These are phyloP conservation scores for Mycotypha africana DNA, from an alignment of 371 early-diverging fungal species.

Conservation along the genomic window DNA sequence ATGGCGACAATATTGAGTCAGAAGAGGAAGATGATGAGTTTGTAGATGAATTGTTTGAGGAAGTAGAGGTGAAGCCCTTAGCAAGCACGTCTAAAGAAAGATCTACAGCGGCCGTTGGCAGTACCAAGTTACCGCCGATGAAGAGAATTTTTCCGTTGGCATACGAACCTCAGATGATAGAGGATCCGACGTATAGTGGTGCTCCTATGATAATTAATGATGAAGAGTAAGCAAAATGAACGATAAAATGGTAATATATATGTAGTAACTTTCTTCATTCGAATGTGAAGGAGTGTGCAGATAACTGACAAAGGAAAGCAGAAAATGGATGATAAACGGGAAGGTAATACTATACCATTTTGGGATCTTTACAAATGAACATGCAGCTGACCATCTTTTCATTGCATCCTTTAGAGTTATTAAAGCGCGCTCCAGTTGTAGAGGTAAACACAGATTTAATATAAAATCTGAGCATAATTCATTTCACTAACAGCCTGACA, in stretches of 20 bases:
- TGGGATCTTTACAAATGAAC: too few species aligned
- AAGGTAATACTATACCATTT: too few species aligned
- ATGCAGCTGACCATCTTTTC: too few species aligned
- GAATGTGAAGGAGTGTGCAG: too few species aligned
- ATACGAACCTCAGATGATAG: conserved; percentile 38
- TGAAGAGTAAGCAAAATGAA: not conserved
- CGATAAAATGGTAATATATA: not conserved
- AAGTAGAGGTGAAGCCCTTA: conserved; percentile 47
- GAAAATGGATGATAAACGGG: conserved; percentile 15
- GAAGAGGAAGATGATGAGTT: conserved; percentile 49
- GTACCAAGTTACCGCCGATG: conserved; percentile 26
- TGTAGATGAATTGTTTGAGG: conserved; percentile 51
- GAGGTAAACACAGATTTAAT: conserved; percentile 33
- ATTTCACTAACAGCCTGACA: not conserved
- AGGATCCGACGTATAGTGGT: conserved; percentile 41
- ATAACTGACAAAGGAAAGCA: conserved; percentile 17
- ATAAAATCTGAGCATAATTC: too few species aligned
- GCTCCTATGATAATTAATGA: conserved; percentile 3
- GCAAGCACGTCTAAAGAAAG: not conserved
- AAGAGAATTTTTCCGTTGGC: conserved; percentile 45
- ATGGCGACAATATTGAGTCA: not conserved
- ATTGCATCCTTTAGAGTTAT: too few species aligned
- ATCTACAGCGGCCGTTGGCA: not conserved
- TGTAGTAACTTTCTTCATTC: not conserved
- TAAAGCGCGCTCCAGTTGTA: conserved; percentile 58